These are phyloP conservation scores for Hymenoscyphus fraxineus DNA, from an alignment of 2,329 filamentous ascomycete species.

Conservation along the genomic window DNA sequence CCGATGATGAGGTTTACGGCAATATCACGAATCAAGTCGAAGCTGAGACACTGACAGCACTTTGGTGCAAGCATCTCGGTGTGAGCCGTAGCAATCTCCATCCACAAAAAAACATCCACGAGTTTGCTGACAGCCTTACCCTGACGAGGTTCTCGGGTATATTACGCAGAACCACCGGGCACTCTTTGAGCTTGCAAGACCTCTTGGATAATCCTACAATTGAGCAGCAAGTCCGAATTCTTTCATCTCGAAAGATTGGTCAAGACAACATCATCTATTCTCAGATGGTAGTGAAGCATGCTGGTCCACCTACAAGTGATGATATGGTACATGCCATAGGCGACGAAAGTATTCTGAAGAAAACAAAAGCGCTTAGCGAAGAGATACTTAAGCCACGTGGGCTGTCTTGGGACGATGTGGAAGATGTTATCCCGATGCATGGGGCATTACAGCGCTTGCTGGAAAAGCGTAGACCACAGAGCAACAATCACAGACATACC, in stretches of 20 bases:
- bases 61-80: conserved; percentile 15
- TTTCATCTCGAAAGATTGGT: conserved; percentile 5
- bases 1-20: neutral
- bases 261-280: conserved; percentile 4
- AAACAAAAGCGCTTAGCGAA: conserved; percentile 8
- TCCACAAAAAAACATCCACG: conserved; percentile 11
- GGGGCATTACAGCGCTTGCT: conserved; percentile 11
- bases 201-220: conserved; percentile 12
- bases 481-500: conserved; percentile 14
- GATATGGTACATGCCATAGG: conserved; percentile 15
- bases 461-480: conserved; percentile 13
- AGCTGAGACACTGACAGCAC: conserved; percentile 7
- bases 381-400: conserved; percentile 9
- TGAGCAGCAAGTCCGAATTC: conserved; percentile 12
- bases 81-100: conserved; percentile 9
- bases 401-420: conserved; percentile 16
- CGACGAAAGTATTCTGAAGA: conserved; percentile 1
- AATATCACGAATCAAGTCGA: neutral
- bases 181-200: conserved; percentile 10
- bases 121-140: conserved; percentile 16
- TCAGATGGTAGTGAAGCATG: conserved; percentile 10
- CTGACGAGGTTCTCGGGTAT: conserved; percentile 14
- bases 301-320: conserved; percentile 9
- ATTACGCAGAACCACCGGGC: conserved; percentile 8
- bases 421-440: conserved; percentile 19